A percentile compares a stretch with the other conserved stretches of the same genome.
These are phyloP conservation scores for Dissoconium aciculare DNA, from an alignment of 2,329 filamentous ascomycete species.

Conservation along the genomic window DNA sequence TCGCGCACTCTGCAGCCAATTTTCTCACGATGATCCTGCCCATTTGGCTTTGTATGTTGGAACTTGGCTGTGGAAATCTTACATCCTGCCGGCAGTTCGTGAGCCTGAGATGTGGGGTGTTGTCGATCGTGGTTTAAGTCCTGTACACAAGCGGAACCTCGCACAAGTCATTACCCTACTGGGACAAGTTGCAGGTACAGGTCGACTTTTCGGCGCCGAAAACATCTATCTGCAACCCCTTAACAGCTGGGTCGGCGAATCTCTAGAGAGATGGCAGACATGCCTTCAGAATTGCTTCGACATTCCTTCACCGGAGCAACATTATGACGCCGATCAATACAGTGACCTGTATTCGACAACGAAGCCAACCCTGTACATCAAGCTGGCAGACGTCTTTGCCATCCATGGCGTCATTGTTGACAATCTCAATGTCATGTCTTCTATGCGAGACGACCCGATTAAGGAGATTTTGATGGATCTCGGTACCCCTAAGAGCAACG, in stretches of 20 bases:
- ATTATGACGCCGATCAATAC: slow-evolving; percentile 97
- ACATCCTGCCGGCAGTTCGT: slow-evolving; percentile 77
- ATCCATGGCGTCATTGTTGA: slow-evolving; percentile 78
- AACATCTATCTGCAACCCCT: slow-evolving; percentile 92
- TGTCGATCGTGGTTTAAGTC: slow-evolving; percentile 74
- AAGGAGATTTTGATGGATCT: slow-evolving; percentile 87
- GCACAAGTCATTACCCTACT: slow-evolving; percentile 84
- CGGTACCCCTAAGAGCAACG: slow-evolving; percentile 90
- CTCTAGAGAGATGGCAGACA: slow-evolving; percentile 60
- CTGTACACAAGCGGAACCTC: slow-evolving; percentile 84
- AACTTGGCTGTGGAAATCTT: slow-evolving; percentile 88
- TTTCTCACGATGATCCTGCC: slow-evolving; percentile 63
- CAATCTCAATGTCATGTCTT: slow-evolving; percentile 64
- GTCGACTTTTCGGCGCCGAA: slow-evolving; percentile 78
- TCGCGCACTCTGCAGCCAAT: slow-evolving; percentile 59
- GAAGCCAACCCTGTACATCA: slow-evolving; percentile 97
- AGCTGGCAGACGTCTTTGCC: slow-evolving; percentile 92
- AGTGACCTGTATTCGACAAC: slow-evolving; percentile 94
- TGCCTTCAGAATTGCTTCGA: slow-evolving; percentile 67
- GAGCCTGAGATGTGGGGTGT: slow-evolving; percentile 87
- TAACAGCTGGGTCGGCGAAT: slow-evolving; percentile 79
- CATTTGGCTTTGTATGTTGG: slow-evolving; percentile 69
- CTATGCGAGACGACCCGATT: slow-evolving; percentile 68
- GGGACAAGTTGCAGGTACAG: slow-evolving; percentile 72
- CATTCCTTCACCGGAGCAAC: slow-evolving; percentile 72